Conservation (phyloP, 2,329 filamentous ascomycete species). For the Cladosporium colombiae region DNA sequence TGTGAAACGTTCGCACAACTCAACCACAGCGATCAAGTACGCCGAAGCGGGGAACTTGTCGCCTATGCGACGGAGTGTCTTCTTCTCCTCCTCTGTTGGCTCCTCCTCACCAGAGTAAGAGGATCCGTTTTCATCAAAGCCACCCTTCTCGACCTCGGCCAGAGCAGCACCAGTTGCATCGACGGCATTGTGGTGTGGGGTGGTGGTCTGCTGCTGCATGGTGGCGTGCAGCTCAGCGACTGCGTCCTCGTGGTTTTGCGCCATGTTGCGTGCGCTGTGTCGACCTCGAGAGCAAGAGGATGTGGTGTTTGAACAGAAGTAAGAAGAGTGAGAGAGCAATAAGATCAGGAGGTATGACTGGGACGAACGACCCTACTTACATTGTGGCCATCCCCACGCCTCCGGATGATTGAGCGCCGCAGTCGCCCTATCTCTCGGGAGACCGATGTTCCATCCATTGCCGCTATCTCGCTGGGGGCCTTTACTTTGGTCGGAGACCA, state of each 20-base stretch:
- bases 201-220: background rate
- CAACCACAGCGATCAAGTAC: constrained; percentile 51
- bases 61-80: constrained; percentile 46
- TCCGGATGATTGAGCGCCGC: background rate
- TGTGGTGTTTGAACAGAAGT: background rate
- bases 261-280: constrained; percentile 24
- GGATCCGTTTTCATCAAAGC: constrained; percentile 20
- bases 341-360: constrained; percentile 9
- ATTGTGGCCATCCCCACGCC: constrained; percentile 8
- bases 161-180: constrained; percentile 16
- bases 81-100: constrained; percentile 47
- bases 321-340: background rate
- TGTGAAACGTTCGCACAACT: constrained; percentile 53
- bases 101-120: constrained; percentile 38
- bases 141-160: constrained; percentile 11
- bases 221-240: constrained; percentile 28
- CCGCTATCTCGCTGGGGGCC: constrained; percentile 14
- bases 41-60: constrained; percentile 50
- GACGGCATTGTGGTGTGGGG: background rate
- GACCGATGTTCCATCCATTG: constrained; percentile 16
- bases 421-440: constrained; percentile 17
- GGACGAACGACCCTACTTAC: constrained; percentile 18
- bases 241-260: constrained; percentile 33
- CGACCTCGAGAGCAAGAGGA: background rate
- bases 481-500: constrained; percentile 14